Evolutionary conservation across 2,329 filamentous ascomycete genomes (phyloP), one percentile per base, ranked within the genome.

Genomic region (Dryadomyces quercus-mongolicae): DNA sequence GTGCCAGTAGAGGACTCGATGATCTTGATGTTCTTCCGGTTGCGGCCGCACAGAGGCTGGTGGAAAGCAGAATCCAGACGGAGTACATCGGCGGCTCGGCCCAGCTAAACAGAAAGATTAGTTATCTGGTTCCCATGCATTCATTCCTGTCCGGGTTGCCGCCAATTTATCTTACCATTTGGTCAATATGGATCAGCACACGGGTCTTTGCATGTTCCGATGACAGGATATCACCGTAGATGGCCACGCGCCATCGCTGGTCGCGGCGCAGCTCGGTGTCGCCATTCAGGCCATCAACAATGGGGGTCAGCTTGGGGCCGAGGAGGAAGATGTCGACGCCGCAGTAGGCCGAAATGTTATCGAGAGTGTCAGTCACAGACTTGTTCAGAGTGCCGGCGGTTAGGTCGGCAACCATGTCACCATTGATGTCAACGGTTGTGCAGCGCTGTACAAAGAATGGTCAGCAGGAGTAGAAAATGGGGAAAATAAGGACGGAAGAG

Each of bases 311-410:
- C 69, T 94, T 95, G 4, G 93, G 91, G 55, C 90, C 91, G 51
- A 98, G 80, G 50, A 98, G 76, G 70, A 98, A 98, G 62, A 98
- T 94, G 69, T 98, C 93, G 53, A 95, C 92, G 52, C 93, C 93
- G 58, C 91, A 96, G 65, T 86, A 94, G 60, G 77, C 80, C 12
- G 93, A 88, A 64, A 95, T 85, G 59, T 85, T 84, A 68, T 97
- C 89, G 62, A 98, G 79, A 63, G 92, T 88, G 59, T 89, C 83
- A 52, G 91, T 81, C 31, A 96, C 87, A 49, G 82, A 79, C 59
- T 83, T 78, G 66, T 88, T 83, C 57, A 95, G 76, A 47, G 84
- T 81, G 52, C 83, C 81, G 60, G 76, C 76, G 54, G 71, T 72
- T 47, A 78, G 67, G 63, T 95, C 90, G 67, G 91, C 86, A 65